Percentiles rank a stretch among this genome's conserved stretches.
Evolutionary conservation across 2,329 filamentous ascomycete genomes (phyloP).

Genomic region (Talaromyces funiculosus): DNA sequence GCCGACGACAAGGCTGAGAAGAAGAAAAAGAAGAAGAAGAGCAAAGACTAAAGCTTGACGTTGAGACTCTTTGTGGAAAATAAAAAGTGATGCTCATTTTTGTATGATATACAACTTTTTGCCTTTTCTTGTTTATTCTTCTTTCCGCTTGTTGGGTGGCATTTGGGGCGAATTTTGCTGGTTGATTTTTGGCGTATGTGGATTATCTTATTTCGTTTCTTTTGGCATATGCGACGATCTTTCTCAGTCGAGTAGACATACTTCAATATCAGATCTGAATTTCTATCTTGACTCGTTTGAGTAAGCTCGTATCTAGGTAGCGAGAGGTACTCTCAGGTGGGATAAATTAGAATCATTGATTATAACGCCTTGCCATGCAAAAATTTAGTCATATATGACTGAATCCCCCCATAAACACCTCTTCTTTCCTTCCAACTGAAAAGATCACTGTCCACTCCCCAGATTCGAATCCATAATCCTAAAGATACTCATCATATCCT

Average conservation of each 20-base stretch:
- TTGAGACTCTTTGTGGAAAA: constrained; percentile 12
- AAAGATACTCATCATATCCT: constrained; percentile 33
- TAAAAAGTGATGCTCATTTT: constrained; percentile 22
- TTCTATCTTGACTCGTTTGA: not conserved
- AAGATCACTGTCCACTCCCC: constrained; percentile 4
- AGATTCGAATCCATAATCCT: constrained; percentile 32
- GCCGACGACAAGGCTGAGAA: constrained; percentile 51
- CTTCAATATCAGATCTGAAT: constrained; percentile 1
- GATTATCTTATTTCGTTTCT: constrained; percentile 9
- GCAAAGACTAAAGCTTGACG: constrained; percentile 43
- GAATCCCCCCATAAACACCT: not conserved
- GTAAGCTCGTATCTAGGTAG: too few species aligned
- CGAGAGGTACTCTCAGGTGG: too few species aligned
- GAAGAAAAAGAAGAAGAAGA: constrained; percentile 53
- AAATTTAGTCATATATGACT: not conserved
- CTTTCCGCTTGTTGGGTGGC: constrained; percentile 28
- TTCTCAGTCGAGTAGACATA: not conserved
- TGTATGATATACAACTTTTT: constrained; percentile 42
- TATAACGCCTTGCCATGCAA: constrained; percentile 12
- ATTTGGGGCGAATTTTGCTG: constrained; percentile 24
- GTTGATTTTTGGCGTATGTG: constrained; percentile 12
- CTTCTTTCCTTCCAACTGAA: not conserved
- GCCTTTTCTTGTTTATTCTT: constrained; percentile 25
- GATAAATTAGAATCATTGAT: too few species aligned
- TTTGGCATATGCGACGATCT: constrained; percentile 10